phyloP scores from a whole-genome alignment of 257 asterid species.

The Nicotiana paniculata region DNA sequence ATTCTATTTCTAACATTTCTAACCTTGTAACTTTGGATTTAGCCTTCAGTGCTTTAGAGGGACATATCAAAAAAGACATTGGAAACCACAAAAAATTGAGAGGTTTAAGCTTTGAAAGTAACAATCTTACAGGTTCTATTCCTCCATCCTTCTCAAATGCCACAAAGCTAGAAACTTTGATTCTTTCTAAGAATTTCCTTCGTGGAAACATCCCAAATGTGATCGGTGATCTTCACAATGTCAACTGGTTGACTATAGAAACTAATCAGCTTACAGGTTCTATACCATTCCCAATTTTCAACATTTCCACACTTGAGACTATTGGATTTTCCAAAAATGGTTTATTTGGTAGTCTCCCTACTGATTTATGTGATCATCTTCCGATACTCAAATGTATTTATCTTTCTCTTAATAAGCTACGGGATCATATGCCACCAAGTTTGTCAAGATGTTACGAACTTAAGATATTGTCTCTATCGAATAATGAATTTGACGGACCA shows the following conservation, averaged over 20 bases:
- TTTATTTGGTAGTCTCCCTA: background rate
- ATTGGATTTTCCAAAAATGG: background rate
- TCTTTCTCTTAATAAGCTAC: background rate
- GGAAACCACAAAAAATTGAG: background rate
- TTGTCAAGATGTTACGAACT: background rate
- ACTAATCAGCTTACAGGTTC: background rate
- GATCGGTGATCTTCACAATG: constrained; percentile 4
- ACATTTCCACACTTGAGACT: too few species aligned
- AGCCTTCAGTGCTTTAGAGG: background rate
- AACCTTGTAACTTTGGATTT: background rate
- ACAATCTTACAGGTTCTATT: constrained; percentile 5
- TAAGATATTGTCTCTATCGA: background rate
- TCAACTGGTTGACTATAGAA: background rate
- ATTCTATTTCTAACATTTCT: background rate
- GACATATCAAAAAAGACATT: background rate
- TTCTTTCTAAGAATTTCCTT: background rate
- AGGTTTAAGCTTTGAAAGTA: background rate
- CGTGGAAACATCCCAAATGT: constrained; percentile 1
- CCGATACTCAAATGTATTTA: background rate
- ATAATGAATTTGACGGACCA: background rate
- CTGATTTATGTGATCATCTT: background rate
- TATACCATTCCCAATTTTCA: too few species aligned
- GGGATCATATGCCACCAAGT: background rate
- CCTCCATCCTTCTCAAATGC: background rate
- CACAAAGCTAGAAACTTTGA: background rate